A percentile compares a stretch with the other conserved stretches of the same genome.
Evolutionary conservation across 75 land plant genomes (phyloP).

Genomic region (Selaginella moellendorffii): DNA sequence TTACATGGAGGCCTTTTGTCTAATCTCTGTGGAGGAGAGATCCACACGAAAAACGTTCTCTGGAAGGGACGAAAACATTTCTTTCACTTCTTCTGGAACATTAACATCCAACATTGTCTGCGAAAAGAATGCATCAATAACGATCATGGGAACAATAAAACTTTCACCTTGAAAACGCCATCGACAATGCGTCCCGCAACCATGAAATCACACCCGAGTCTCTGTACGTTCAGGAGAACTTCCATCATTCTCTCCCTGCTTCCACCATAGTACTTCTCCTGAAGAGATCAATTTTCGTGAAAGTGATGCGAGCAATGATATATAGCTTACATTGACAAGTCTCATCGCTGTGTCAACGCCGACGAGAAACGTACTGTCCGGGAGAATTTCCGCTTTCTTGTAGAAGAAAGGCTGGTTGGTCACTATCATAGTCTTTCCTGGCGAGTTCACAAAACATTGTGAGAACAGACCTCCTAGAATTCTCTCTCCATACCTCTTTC

Average conservation of each 20-base stretch:
- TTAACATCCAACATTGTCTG: constrained; percentile 70
- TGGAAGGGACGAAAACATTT: constrained; percentile 64
- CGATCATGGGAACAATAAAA: too few species aligned
- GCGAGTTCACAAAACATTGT: background rate
- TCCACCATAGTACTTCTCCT: constrained; percentile 87
- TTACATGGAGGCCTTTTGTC: constrained; percentile 17
- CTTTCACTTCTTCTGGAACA: constrained; percentile 47
- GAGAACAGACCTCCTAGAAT: background rate
- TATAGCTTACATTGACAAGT: constrained; percentile 57
- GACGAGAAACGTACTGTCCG: constrained; percentile 84
- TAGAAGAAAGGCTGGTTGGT: constrained; percentile 89
- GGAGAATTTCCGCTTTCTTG: constrained; percentile 88
- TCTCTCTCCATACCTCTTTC: constrained; percentile 36
- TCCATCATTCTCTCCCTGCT: constrained; percentile 52
- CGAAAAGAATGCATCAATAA: too few species aligned
- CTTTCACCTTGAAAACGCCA: constrained; percentile 69
- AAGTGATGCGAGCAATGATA: background rate
- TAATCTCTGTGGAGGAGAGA: constrained; percentile 74
- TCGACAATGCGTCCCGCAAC: constrained; percentile 74
- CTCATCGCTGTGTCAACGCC: constrained; percentile 82
- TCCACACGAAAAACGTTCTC: constrained; percentile 58
- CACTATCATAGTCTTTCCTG: constrained; percentile 71
- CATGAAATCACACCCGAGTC: constrained; percentile 57
- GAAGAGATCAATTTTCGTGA: constrained; percentile 5
- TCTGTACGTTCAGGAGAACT: constrained; percentile 38